Percentiles rank a stretch among this genome's conserved stretches.
Evolutionary conservation across 139 green algal genomes (phyloP).

Genomic region (Coelastrella sp.): DNA sequence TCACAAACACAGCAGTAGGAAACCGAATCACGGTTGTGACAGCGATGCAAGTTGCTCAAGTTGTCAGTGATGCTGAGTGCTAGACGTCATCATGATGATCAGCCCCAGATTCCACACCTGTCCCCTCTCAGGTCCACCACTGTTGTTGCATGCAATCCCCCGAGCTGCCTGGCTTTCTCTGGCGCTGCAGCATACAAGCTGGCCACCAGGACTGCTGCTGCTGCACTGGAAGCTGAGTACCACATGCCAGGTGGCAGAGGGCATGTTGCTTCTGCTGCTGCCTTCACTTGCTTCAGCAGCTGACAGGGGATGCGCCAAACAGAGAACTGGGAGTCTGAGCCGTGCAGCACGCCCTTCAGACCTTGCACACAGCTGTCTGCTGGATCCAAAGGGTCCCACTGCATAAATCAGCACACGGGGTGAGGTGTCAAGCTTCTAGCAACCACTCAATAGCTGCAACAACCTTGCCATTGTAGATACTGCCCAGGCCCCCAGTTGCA

Average conservation of each 20-base stretch:
- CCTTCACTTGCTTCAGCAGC: neutral
- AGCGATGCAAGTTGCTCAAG: too few relatives aligned
- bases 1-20: too few relatives aligned
- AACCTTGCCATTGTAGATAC: neutral
- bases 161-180: neutral
- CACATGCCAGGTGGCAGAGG: conserved; percentile 6
- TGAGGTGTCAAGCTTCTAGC: neutral
- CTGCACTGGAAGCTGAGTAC: conserved; percentile 11
- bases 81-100: too few relatives aligned
- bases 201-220: conserved; percentile 16
- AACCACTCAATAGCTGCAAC: neutral
- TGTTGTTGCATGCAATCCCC: conserved; percentile 16
- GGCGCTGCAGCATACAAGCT: conserved; percentile 14
- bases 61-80: too few relatives aligned
- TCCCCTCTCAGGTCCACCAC: conserved; percentile 23
- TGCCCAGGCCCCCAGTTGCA: neutral
- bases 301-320: conserved; percentile 13
- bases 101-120: neutral
- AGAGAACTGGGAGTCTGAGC: neutral
- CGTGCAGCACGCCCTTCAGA: neutral
- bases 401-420: neutral
- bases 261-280: conserved; percentile 6
- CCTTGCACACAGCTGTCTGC: conserved; percentile 14
- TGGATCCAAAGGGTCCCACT: conserved; percentile 28
- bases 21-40: too few relatives aligned